Conservation (phyloP, 2,329 filamentous ascomycete genomes). For the Amphichorda felina region DNA sequence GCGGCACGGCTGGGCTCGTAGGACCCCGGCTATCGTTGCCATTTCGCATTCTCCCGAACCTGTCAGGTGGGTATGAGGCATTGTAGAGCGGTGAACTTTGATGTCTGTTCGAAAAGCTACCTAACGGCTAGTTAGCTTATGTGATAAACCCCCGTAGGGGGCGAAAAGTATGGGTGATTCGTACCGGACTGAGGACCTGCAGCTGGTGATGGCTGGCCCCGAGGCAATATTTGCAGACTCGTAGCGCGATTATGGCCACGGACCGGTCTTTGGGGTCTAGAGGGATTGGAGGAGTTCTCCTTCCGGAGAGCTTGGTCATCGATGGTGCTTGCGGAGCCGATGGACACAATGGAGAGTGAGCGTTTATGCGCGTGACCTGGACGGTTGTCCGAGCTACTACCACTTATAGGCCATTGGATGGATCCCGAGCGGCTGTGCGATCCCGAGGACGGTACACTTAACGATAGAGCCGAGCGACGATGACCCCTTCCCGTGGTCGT, state of each 20-base stretch:
- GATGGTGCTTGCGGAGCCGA: conserved; percentile 44
- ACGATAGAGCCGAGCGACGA: conserved; percentile 50
- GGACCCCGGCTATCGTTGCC: conserved; percentile 29
- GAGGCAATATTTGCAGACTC: conserved; percentile 59
- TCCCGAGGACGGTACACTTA: conserved; percentile 38
- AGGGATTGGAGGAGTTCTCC: conserved; percentile 16
- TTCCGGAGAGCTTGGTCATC: conserved; percentile 33
- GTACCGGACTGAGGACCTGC: conserved; percentile 24
- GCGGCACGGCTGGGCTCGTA: conserved; percentile 17
- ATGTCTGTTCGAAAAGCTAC: conserved; percentile 13
- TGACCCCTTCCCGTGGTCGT: conserved; percentile 40
- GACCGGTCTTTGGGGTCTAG: conserved; percentile 33
- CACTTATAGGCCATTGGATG: conserved; percentile 30
- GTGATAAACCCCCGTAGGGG: background rate
- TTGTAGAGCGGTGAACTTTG: conserved; percentile 40
- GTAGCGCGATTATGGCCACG: conserved; percentile 66
- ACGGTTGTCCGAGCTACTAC: conserved; percentile 15
- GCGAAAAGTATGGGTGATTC: background rate
- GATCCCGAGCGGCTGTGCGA: conserved; percentile 33
- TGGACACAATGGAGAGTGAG: conserved; percentile 73
- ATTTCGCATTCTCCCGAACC: conserved; percentile 22
- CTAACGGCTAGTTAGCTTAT: conserved; percentile 1
- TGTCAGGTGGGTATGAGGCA: conserved; percentile 40
- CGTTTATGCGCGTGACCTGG: conserved; percentile 54
- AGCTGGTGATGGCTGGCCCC: conserved; percentile 29